A percentile compares a stretch with the other conserved stretches of the same genome.
Evolutionary conservation across 345 rosid genomes (phyloP).

Genomic region (Arabidopsis suecica): DNA sequence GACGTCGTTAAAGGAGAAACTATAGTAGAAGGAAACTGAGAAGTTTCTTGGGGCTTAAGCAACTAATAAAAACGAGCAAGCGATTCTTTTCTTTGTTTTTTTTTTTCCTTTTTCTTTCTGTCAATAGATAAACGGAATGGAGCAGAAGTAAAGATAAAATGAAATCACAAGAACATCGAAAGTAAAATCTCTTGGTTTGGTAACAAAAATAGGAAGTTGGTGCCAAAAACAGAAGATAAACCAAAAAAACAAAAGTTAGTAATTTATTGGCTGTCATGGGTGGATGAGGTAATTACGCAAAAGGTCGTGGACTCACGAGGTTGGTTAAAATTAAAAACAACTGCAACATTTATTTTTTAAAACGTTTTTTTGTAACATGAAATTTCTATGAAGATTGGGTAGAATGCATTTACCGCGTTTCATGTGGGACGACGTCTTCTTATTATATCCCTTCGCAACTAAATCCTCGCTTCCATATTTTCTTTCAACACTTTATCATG

Average conservation of each 20-base stretch:
- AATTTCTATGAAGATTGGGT: slow-evolving; percentile 38
- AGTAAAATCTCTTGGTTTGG: slow-evolving; percentile 23
- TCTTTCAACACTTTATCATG: no score
- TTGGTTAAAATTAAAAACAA: slow-evolving; percentile 45
- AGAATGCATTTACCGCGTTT: slow-evolving; percentile 72
- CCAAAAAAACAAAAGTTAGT: neutral
- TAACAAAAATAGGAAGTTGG: slow-evolving; percentile 20
- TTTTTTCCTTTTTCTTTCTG: neutral
- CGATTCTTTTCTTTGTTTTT: neutral
- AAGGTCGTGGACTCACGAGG: slow-evolving; percentile 66
- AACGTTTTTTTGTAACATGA: slow-evolving; percentile 39
- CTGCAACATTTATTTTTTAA: slow-evolving; percentile 38
- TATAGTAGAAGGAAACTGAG: neutral
- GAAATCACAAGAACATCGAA: slow-evolving; percentile 8
- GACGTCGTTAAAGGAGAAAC: neutral
- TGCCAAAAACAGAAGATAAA: neutral
- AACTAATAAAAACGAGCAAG: neutral
- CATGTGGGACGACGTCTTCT: slow-evolving; percentile 64
- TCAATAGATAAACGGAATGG: neutral
- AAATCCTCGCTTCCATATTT: neutral
- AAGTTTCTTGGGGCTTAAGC: slow-evolving; percentile 18
- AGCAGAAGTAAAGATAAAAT: neutral
- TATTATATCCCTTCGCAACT: slow-evolving; percentile 35
- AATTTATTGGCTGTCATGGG: slow-evolving; percentile 12
- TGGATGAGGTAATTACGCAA: slow-evolving; percentile 34